Conservation (phyloP, 306 rosid genomes). For the Luffa acutangula region DNA sequence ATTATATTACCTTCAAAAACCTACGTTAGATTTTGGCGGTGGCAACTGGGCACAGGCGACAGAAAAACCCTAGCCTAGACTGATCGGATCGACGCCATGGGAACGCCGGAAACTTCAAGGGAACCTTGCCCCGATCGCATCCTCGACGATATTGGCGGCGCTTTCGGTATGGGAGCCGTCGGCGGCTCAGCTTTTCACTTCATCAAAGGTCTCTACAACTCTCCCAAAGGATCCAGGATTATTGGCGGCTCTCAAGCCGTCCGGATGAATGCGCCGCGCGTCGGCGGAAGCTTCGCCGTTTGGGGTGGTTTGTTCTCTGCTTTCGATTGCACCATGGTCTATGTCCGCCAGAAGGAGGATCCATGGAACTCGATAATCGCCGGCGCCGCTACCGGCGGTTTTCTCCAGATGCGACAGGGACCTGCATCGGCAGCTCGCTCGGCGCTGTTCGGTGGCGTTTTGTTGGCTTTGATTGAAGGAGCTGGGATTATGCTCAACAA, state of each 20-base stretch:
- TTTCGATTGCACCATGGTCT: constrained; percentile 77
- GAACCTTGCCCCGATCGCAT: constrained; percentile 90
- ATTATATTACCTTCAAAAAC: background rate
- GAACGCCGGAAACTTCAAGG: constrained; percentile 72
- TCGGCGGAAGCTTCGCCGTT: constrained; percentile 76
- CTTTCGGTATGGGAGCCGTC: constrained; percentile 89
- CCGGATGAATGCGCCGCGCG: constrained; percentile 77
- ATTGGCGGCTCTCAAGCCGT: constrained; percentile 68
- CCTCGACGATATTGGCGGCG: constrained; percentile 80
- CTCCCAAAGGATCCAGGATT: constrained; percentile 55
- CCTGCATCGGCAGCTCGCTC: constrained; percentile 41
- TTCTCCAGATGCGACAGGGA: constrained; percentile 81
- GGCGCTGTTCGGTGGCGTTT: constrained; percentile 57
- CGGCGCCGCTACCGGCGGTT: constrained; percentile 82
- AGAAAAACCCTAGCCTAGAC: constrained; percentile 13
- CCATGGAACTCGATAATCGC: constrained; percentile 87
- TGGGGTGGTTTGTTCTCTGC: constrained; percentile 91
- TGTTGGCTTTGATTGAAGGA: constrained; percentile 70
- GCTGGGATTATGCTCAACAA: constrained; percentile 84
- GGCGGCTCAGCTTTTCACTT: constrained; percentile 89
- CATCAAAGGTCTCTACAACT: constrained; percentile 62
- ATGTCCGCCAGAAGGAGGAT: constrained; percentile 81
- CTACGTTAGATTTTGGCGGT: background rate
- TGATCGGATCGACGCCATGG: constrained; percentile 28
- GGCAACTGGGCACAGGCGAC: background rate